Evolutionary conservation across 2,329 filamentous ascomycete species (phyloP).

Genomic region (Acrocalymma vagum): DNA sequence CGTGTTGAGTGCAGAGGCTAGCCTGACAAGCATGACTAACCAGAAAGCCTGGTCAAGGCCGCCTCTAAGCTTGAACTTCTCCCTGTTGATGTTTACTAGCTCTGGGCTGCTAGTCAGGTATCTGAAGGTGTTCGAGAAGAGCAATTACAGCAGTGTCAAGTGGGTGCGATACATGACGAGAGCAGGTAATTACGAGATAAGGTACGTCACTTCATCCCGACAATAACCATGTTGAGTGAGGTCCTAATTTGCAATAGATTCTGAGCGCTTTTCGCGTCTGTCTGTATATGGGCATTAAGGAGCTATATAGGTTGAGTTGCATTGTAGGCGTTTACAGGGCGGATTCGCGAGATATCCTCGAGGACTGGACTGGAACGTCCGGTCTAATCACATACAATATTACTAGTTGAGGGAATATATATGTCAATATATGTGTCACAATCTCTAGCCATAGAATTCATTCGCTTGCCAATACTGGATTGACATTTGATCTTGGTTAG

Average conservation of each 20-base stretch:
- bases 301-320: slow-evolving; percentile 14
- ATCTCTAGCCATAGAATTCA: too few species aligned
- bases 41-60: slow-evolving; percentile 97
- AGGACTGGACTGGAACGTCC: too few species aligned
- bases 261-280: too few species aligned
- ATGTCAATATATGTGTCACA: too few species aligned
- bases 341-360: too few species aligned
- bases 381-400: slow-evolving; percentile 7
- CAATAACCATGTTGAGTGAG: too few species aligned
- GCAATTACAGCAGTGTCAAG: slow-evolving; percentile 97
- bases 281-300: not conserved
- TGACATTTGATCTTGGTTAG: too few species aligned
- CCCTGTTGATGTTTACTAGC: slow-evolving; percentile 96
- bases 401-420: slow-evolving; percentile 2
- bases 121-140: slow-evolving; percentile 99
- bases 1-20: slow-evolving; percentile 91
- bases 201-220: slow-evolving; percentile 58
- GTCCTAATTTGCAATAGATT: too few species aligned
- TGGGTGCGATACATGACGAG: slow-evolving; percentile 99
- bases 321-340: slow-evolving; percentile 31
- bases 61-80: slow-evolving; percentile 90
- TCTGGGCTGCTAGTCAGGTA: slow-evolving; percentile 92
- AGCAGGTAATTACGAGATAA: slow-evolving; percentile 96
- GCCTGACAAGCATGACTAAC: slow-evolving; percentile 95
- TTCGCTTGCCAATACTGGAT: too few species aligned